Percentiles rank a stretch among this genome's conserved stretches.
Evolutionary conservation across 176 grass and related monocot genomes (phyloP).

Genomic region (Leersia perrieri): DNA sequence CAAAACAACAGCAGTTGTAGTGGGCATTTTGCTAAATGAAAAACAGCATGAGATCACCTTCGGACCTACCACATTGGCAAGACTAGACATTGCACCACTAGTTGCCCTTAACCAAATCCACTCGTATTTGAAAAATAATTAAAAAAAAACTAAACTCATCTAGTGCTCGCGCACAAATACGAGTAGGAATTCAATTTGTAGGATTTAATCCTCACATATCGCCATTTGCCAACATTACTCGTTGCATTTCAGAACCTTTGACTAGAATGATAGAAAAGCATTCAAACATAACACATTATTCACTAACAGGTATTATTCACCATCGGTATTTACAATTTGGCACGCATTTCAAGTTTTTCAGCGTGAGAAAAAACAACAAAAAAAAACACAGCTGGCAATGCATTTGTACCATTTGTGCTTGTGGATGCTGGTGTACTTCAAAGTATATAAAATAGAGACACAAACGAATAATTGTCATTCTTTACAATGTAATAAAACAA

Average conservation of each 20-base stretch:
- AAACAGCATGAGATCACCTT: no score
- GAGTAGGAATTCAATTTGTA: neutral
- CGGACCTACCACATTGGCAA: no score
- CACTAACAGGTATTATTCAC: neutral
- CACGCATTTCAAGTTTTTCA: neutral
- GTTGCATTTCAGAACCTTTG: constrained; percentile 9
- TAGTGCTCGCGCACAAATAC: no score
- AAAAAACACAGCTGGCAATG: neutral
- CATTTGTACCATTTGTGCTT: neutral
- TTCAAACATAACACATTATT: neutral
- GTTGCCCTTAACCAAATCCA: no score
- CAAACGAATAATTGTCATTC: neutral
- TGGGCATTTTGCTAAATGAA: no score
- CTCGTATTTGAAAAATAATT: no score
- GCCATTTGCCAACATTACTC: neutral
- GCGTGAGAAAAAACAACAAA: neutral
- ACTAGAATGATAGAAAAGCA: neutral
- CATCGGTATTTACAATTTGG: constrained; percentile 18
- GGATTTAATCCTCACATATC: neutral
- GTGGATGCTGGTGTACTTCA: neutral
- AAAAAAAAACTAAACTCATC: no score
- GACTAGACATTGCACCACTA: neutral
- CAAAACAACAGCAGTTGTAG: no score
- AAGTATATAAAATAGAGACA: neutral
- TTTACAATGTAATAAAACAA: constrained; percentile 25